Conservation (phyloP, 305 asterid species). For the Solanum hybrid region DNA sequence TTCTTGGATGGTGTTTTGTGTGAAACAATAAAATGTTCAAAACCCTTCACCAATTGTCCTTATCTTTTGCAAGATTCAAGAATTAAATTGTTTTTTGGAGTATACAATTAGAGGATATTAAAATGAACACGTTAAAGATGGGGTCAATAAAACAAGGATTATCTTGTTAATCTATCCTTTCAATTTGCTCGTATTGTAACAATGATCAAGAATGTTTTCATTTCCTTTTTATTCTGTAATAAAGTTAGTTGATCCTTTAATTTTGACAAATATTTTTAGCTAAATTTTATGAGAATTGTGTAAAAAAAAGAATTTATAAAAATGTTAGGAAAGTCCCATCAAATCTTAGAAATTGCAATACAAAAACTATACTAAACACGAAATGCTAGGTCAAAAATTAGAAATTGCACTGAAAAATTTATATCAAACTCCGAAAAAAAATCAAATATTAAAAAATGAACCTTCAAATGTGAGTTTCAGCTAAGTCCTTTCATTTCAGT, state of each 20-base stretch:
- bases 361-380: not conserved
- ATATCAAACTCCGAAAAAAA: not conserved
- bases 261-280: not conserved
- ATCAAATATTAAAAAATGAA: not conserved
- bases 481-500: not conserved
- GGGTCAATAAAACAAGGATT: not conserved
- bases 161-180: not conserved
- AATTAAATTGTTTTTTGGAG: not conserved
- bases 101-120: not conserved
- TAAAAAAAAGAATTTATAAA: not conserved
- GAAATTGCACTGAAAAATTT: not conserved
- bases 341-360: not conserved
- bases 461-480: not conserved
- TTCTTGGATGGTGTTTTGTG: not conserved
- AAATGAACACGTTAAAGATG: not conserved
- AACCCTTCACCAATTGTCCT: not conserved
- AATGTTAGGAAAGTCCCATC: not conserved
- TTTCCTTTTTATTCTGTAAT: not conserved
- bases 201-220: not conserved
- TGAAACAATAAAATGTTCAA: not conserved
- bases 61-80: not conserved
- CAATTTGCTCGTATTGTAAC: not conserved
- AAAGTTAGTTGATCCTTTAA: not conserved
- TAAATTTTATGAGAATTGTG: not conserved
- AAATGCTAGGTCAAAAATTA: not conserved